phyloP scores from a whole-genome alignment of 75 land plant species.

The Isoetes taiwanensis region DNA sequence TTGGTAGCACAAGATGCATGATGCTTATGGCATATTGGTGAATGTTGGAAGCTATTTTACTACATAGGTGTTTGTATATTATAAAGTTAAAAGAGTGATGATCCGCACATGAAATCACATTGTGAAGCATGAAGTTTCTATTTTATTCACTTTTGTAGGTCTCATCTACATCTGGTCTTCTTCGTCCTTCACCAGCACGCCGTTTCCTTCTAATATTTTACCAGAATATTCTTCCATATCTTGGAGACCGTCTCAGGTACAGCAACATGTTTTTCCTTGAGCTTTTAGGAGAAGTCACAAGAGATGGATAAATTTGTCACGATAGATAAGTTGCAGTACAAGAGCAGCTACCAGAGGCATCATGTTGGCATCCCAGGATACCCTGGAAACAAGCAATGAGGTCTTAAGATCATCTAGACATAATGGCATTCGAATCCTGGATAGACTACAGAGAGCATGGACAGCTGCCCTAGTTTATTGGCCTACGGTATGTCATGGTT shows the following conservation, averaged over 20 bases:
- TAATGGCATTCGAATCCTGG: background rate
- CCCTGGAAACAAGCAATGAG: conserved; percentile 22
- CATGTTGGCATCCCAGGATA: conserved; percentile 31
- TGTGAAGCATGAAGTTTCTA: background rate
- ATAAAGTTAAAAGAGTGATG: too few relatives aligned
- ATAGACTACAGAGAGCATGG: background rate
- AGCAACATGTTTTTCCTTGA: background rate
- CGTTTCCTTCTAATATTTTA: conserved; percentile 62
- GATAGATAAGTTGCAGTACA: conserved; percentile 47
- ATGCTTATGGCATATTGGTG: too few relatives aligned
- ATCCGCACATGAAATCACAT: background rate
- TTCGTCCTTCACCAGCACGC: conserved; percentile 87
- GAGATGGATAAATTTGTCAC: too few relatives aligned
- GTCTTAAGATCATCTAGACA: background rate
- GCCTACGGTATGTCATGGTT: background rate
- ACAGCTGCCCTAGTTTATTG: conserved; percentile 1
- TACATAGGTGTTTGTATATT: too few relatives aligned
- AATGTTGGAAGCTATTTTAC: too few relatives aligned
- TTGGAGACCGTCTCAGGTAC: conserved; percentile 84
- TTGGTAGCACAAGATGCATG: too few relatives aligned
- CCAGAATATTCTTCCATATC: conserved; percentile 78
- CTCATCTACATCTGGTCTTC: conserved; percentile 47
- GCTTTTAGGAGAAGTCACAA: too few relatives aligned
- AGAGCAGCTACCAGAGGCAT: conserved; percentile 66
- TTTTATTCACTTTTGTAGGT: conserved; percentile 31